Evolutionary conservation across 1,139 yeast species (phyloP).

Genomic region (Lodderomyces beijingensis): DNA sequence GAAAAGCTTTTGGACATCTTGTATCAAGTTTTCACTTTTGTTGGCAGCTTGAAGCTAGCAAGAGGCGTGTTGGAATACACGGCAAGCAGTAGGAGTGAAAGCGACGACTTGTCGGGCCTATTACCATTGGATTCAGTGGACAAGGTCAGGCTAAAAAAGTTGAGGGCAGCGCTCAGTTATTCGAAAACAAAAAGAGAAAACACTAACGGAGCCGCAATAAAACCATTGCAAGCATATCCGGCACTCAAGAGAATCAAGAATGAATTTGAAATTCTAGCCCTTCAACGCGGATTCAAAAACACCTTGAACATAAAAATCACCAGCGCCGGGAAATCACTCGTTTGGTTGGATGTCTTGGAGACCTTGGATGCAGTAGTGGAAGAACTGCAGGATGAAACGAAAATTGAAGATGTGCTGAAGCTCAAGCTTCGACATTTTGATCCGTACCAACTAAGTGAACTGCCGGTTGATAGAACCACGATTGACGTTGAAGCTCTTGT

Average conservation of each 20-base stretch:
- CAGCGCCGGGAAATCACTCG: slow-evolving; percentile 1
- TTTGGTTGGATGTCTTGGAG: slow-evolving; percentile 27
- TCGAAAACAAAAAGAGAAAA: not conserved
- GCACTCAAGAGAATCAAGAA: slow-evolving; percentile 25
- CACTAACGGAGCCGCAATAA: not conserved
- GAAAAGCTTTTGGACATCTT: slow-evolving; percentile 45
- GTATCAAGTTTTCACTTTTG: slow-evolving; percentile 44
- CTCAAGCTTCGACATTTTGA: slow-evolving; percentile 40
- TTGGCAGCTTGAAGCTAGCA: slow-evolving; percentile 49
- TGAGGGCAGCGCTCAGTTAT: not conserved
- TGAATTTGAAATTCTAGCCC: slow-evolving; percentile 23
- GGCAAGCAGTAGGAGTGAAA: slow-evolving; percentile 42
- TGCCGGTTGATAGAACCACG: slow-evolving; percentile 35
- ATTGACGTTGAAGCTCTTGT: no score
- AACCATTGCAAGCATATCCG: slow-evolving; percentile 1
- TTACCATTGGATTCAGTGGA: slow-evolving; percentile 20
- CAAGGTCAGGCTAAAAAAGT: not conserved
- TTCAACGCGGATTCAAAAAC: slow-evolving; percentile 10
- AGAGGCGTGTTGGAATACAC: slow-evolving; percentile 65
- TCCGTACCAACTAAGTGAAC: slow-evolving; percentile 46
- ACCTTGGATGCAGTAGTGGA: slow-evolving; percentile 27
- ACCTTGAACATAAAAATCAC: slow-evolving; percentile 5
- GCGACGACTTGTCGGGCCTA: slow-evolving; percentile 42
- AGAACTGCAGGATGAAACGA: slow-evolving; percentile 26
- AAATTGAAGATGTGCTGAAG: slow-evolving; percentile 30